These are phyloP conservation scores for Hyphodiscus hymeniophilus DNA, from an alignment of 495 filamentous ascomycete species.

Conservation along the genomic window DNA sequence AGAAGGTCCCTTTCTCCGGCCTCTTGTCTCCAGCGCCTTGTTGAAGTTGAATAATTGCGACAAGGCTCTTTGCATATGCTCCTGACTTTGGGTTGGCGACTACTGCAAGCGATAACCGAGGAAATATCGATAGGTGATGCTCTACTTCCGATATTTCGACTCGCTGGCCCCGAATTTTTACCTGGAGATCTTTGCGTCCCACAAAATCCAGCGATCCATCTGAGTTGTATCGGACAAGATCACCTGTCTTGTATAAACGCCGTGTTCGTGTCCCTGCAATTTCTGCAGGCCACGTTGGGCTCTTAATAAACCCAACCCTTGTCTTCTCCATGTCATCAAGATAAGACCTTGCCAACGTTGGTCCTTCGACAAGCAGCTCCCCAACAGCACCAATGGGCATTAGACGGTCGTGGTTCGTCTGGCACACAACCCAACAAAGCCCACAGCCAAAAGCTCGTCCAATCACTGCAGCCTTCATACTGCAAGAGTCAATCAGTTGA, in stretches of 20 bases:
- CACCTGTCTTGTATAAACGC: slow-evolving; percentile 45
- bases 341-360: slow-evolving; percentile 43
- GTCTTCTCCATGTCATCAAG: slow-evolving; percentile 23
- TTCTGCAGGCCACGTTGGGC: slow-evolving; percentile 21
- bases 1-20: too few species aligned
- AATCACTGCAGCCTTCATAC: too few species aligned
- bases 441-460: slow-evolving; percentile 33
- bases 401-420: slow-evolving; percentile 40
- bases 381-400: slow-evolving; percentile 51
- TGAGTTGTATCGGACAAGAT: slow-evolving; percentile 15
- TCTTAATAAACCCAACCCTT: slow-evolving; percentile 21
- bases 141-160: slow-evolving; percentile 27
- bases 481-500: too few species aligned
- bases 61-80: too few species aligned
- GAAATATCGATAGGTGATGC: too few species aligned
- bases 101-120: too few species aligned
- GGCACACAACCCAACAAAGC: slow-evolving; percentile 49
- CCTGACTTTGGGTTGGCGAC: too few species aligned
- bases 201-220: slow-evolving; percentile 35
- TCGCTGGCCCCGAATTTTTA: slow-evolving; percentile 27
- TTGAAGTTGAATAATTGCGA: too few species aligned
- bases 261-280: slow-evolving; percentile 21
- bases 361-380: slow-evolving; percentile 55
- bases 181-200: slow-evolving; percentile 25
- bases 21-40: too few species aligned